Conservation (phyloP, 2,329 filamentous ascomycete genomes). For the Aspergillus texensis region DNA sequence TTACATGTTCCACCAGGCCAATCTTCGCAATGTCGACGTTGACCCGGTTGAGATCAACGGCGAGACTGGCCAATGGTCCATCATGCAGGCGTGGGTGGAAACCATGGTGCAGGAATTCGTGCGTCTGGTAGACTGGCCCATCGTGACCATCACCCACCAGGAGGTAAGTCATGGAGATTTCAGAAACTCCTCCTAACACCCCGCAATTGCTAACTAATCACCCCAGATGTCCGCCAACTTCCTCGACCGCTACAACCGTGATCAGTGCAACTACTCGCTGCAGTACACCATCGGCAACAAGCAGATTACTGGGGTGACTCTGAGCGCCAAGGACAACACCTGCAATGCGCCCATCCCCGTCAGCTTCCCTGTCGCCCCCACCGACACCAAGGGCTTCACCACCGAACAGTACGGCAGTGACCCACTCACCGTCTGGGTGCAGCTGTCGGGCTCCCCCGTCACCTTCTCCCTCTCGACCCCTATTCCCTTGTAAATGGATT, state of each 20-base stretch:
- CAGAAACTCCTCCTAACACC: neutral
- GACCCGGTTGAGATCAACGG: conserved; percentile 53
- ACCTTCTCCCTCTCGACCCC: conserved; percentile 48
- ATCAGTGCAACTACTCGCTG: conserved; percentile 55
- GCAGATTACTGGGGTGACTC: conserved; percentile 54
- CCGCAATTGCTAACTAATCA: neutral
- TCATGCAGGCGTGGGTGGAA: conserved; percentile 62
- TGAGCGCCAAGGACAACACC: conserved; percentile 53
- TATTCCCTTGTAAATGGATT: conserved; percentile 23
- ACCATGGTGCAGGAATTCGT: conserved; percentile 56
- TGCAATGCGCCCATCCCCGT: conserved; percentile 58
- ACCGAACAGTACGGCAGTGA: conserved; percentile 59
- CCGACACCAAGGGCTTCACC: conserved; percentile 47
- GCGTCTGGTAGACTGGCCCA: conserved; percentile 57
- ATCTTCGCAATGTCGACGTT: conserved; percentile 57
- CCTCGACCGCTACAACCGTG: conserved; percentile 56
- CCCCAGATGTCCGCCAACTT: conserved; percentile 52
- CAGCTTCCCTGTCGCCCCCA: conserved; percentile 53
- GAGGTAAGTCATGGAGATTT: conserved; percentile 41
- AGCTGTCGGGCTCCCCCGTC: conserved; percentile 49
- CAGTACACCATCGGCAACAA: conserved; percentile 49
- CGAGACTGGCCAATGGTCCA: conserved; percentile 50
- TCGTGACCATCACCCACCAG: conserved; percentile 60
- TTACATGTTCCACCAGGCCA: conserved; percentile 69
- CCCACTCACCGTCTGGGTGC: conserved; percentile 55